Conservation (phyloP, 2,329 filamentous ascomycete species). For the Shiraia bambusicola region DNA sequence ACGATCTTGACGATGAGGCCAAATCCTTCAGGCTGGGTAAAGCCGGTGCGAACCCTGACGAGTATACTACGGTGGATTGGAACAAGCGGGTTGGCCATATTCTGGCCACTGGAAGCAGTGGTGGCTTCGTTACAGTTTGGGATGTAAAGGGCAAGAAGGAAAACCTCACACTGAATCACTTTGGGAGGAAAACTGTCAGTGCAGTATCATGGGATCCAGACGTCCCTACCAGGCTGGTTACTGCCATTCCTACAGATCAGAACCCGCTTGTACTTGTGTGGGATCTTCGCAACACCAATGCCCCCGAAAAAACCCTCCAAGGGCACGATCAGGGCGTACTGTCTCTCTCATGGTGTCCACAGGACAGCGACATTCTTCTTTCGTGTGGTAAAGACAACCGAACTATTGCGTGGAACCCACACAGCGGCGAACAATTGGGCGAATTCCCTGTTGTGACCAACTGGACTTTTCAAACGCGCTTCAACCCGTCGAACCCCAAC, state of each 20-base stretch:
- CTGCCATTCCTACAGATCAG: conserved; percentile 85
- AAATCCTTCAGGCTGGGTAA: conserved; percentile 89
- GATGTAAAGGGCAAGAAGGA: conserved; percentile 98
- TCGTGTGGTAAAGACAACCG: conserved; percentile 97
- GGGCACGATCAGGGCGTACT: conserved; percentile 95
- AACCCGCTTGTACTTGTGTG: conserved; percentile 87
- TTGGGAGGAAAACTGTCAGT: conserved; percentile 87
- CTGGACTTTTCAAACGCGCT: conserved; percentile 95
- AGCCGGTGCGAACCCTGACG: conserved; percentile 83
- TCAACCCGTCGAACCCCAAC: conserved; percentile 90
- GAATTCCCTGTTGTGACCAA: conserved; percentile 98
- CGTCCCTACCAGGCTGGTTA: conserved; percentile 87
- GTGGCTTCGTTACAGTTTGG: conserved; percentile 97
- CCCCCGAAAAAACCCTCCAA: conserved; percentile 81
- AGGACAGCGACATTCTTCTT: conserved; percentile 84
- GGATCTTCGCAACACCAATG: conserved; percentile 95
- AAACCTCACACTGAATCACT: conserved; percentile 87
- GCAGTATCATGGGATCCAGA: conserved; percentile 97
- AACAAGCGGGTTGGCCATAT: conserved; percentile 98
- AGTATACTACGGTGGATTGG: conserved; percentile 96
- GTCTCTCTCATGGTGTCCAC: conserved; percentile 91
- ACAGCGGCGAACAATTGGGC: conserved; percentile 81
- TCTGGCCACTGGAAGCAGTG: conserved; percentile 86
- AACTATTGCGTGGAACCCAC: conserved; percentile 94
- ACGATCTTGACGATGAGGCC: conserved; percentile 86